Conservation (phyloP, 2,329 filamentous ascomycete genomes). For the Xylaria sp. region DNA sequence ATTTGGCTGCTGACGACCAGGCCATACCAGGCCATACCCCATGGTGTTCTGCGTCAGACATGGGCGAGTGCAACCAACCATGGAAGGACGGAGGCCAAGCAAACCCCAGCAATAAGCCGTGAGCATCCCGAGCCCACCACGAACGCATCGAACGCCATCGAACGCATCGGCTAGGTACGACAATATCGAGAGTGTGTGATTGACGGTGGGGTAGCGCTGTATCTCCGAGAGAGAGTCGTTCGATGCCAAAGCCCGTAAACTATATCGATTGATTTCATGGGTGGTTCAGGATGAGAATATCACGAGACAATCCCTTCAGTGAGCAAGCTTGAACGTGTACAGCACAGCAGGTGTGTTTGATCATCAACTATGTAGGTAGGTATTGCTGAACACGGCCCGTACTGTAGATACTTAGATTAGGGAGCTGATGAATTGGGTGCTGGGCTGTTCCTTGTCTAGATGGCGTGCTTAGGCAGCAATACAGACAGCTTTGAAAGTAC, state of each 20-base stretch:
- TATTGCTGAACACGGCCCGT: neutral
- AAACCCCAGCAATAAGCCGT: slow-evolving; percentile 30
- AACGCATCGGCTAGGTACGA: slow-evolving; percentile 13
- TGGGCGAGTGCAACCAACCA: slow-evolving; percentile 35
- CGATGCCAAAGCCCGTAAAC: neutral
- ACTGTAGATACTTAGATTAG: too few relatives aligned
- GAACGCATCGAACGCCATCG: slow-evolving; percentile 23
- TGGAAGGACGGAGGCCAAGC: slow-evolving; percentile 34
- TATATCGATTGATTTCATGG: neutral
- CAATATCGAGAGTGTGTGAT: neutral
- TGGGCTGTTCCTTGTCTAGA: neutral
- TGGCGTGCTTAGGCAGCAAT: neutral
- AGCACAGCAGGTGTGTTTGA: too few relatives aligned
- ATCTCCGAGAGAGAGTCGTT: slow-evolving; percentile 14
- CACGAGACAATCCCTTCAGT: neutral
- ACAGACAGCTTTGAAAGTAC: neutral
- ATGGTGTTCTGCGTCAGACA: slow-evolving; percentile 41
- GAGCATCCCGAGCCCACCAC: slow-evolving; percentile 13
- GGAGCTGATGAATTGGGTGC: neutral
- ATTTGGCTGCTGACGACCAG: slow-evolving; percentile 24
- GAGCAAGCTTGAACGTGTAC: too few relatives aligned
- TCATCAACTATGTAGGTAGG: neutral
- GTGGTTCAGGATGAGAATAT: neutral
- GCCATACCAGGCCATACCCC: neutral
- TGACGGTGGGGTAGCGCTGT: slow-evolving; percentile 21